Conservation (phyloP, 805 yeast genomes). For the Pichia occidentalis region DNA sequence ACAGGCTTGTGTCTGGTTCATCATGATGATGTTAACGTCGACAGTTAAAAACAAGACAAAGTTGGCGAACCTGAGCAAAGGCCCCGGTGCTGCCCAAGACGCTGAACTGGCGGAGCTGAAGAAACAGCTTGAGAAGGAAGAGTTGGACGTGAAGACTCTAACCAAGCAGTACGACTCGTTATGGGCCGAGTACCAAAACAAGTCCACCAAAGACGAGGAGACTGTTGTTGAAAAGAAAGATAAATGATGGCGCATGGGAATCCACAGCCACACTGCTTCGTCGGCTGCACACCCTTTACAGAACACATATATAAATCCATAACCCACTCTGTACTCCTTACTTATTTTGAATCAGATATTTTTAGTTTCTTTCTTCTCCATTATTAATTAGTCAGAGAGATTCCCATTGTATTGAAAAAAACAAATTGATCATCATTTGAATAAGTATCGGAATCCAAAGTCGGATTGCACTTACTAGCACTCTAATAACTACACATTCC, state of each 20-base stretch:
- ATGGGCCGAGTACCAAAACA: constrained; percentile 35
- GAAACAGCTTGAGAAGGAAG: constrained; percentile 16
- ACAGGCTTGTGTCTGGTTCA: constrained; percentile 39
- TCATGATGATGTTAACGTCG: constrained; percentile 37
- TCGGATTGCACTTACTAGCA: no score
- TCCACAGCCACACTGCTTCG: no score
- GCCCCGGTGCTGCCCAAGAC: constrained; percentile 10
- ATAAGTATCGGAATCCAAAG: no score
- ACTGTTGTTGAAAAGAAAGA: constrained; percentile 1
- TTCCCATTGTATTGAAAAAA: constrained; percentile 9
- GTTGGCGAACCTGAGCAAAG: constrained; percentile 15
- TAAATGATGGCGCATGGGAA: no score
- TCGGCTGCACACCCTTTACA: no score
- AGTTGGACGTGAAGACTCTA: constrained; percentile 27
- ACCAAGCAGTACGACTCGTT: constrained; percentile 39
- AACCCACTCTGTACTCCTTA: no score
- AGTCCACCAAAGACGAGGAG: constrained; percentile 12
- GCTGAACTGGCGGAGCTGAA: constrained; percentile 18
- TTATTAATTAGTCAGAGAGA: constrained; percentile 7
- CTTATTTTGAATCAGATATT: neutral
- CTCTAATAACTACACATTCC: no score
- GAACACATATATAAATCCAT: no score
- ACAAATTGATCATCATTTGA: constrained; percentile 6
- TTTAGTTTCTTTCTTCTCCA: constrained; percentile 11
- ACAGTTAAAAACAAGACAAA: constrained; percentile 33